Conservation (phyloP, 805 yeast genomes). For the Suhomyces xylopsoci region DNA sequence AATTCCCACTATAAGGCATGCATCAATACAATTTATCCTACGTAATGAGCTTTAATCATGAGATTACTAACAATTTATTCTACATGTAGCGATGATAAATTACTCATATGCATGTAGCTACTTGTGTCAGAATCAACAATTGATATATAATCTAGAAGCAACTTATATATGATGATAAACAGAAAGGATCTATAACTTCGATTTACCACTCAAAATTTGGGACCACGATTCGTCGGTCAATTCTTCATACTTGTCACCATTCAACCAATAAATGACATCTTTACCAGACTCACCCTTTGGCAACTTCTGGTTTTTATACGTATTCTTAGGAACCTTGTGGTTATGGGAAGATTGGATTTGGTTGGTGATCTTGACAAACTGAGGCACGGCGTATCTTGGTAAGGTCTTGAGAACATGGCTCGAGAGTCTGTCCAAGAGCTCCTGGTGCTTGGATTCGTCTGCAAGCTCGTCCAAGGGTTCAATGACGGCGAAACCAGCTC, state of each 20-base stretch:
- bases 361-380: constrained; percentile 67
- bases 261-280: constrained; percentile 72
- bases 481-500: constrained; percentile 87
- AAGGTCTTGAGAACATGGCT: constrained; percentile 39
- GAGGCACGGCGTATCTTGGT: constrained; percentile 85
- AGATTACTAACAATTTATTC: too few relatives aligned
- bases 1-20: too few relatives aligned
- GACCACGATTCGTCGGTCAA: constrained; percentile 60
- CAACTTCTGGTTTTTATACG: constrained; percentile 61
- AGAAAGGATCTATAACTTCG: constrained; percentile 28
- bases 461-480: constrained; percentile 44
- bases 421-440: constrained; percentile 28
- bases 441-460: constrained; percentile 31
- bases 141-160: background rate
- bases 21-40: background rate
- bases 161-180: background rate
- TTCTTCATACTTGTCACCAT: constrained; percentile 50
- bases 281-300: constrained; percentile 63
- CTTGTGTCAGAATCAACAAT: background rate
- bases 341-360: constrained; percentile 67
- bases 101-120: background rate
- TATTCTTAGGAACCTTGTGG: constrained; percentile 74
- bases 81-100: too few relatives aligned
- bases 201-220: constrained; percentile 32
- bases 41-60: too few relatives aligned